phyloP scores from a whole-genome alignment of 495 filamentous ascomycete genomes.

The Penicillium flavigenum region DNA sequence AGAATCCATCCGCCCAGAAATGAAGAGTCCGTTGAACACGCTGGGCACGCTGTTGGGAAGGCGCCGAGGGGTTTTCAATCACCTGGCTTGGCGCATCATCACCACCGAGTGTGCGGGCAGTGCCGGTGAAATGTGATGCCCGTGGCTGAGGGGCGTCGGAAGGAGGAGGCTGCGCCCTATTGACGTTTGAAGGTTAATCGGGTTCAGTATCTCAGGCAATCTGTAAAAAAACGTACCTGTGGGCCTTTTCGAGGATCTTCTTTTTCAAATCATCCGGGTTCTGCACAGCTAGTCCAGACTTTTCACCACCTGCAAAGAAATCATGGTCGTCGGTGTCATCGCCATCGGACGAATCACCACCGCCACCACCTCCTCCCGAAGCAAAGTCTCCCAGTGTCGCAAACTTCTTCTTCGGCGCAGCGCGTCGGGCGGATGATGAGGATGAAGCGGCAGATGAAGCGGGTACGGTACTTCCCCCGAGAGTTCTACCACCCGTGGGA shows the following conservation, averaged over 20 bases:
- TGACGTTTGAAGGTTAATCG: constrained; percentile 3
- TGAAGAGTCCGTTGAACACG: constrained; percentile 72
- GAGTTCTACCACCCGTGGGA: constrained; percentile 29
- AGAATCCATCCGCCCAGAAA: constrained; percentile 93
- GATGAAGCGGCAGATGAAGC: constrained; percentile 34
- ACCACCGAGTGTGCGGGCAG: constrained; percentile 84
- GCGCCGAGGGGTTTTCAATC: constrained; percentile 62
- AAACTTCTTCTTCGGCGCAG: constrained; percentile 51
- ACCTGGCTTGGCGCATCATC: constrained; percentile 77
- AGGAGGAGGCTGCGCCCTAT: constrained; percentile 59
- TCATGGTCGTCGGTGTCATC: constrained; percentile 68
- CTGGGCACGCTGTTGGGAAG: constrained; percentile 41
- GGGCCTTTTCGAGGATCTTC: constrained; percentile 81
- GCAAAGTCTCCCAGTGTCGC: constrained; percentile 55
- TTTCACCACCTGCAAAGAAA: constrained; percentile 93
- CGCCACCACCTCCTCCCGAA: constrained; percentile 43
- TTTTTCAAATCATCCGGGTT: constrained; percentile 74
- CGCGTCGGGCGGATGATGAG: constrained; percentile 32
- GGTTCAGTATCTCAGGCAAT: background rate
- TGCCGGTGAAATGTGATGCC: constrained; percentile 68
- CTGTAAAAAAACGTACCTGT: constrained; percentile 52
- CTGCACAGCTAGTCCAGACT: constrained; percentile 92
- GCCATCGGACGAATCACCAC: constrained; percentile 56
- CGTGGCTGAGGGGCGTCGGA: constrained; percentile 55
- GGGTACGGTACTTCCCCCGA: constrained; percentile 32